Percentiles rank a stretch among this genome's conserved stretches.
Evolutionary conservation across 2,329 filamentous ascomycete species (phyloP).

Genomic region (Apiospora aurea): DNA sequence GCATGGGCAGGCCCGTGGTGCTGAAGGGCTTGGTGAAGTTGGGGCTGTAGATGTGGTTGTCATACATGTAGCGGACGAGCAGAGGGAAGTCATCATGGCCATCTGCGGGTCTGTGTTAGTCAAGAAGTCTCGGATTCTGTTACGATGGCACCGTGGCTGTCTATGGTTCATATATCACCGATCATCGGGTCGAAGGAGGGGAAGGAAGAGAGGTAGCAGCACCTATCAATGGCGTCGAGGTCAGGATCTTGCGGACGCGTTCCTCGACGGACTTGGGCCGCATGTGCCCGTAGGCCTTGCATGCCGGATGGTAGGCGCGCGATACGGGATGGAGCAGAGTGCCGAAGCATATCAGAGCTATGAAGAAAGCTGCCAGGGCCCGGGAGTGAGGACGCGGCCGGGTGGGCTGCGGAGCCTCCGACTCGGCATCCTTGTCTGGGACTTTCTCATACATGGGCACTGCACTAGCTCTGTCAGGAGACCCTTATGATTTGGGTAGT

Average conservation of each 20-base stretch:
- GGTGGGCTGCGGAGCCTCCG: slow-evolving; percentile 8
- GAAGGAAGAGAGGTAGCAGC: slow-evolving; percentile 26
- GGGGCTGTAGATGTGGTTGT: slow-evolving; percentile 79
- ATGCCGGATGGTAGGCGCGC: slow-evolving; percentile 35
- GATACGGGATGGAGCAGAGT: slow-evolving; percentile 36
- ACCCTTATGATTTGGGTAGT: not conserved
- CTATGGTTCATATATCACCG: slow-evolving; percentile 10
- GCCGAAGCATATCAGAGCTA: slow-evolving; percentile 35
- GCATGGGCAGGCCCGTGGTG: slow-evolving; percentile 69
- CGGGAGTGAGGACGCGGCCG: slow-evolving; percentile 31
- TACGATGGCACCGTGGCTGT: slow-evolving; percentile 29
- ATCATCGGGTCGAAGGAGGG: not conserved
- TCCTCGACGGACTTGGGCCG: slow-evolving; percentile 49
- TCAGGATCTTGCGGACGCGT: slow-evolving; percentile 54
- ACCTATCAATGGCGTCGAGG: slow-evolving; percentile 59
- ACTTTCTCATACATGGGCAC: slow-evolving; percentile 26
- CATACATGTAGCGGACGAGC: slow-evolving; percentile 68
- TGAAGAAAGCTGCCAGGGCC: slow-evolving; percentile 31
- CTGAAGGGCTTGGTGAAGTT: slow-evolving; percentile 80
- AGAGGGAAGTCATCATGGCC: slow-evolving; percentile 91
- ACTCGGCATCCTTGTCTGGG: not conserved
- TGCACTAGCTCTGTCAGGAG: not conserved
- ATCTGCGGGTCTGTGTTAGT: slow-evolving; percentile 67
- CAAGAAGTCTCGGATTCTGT: not conserved
- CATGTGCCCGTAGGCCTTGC: slow-evolving; percentile 35